Evolutionary conservation across 139 green algal genomes (phyloP).

Genomic region (Chlamydomonas schloesseri): DNA sequence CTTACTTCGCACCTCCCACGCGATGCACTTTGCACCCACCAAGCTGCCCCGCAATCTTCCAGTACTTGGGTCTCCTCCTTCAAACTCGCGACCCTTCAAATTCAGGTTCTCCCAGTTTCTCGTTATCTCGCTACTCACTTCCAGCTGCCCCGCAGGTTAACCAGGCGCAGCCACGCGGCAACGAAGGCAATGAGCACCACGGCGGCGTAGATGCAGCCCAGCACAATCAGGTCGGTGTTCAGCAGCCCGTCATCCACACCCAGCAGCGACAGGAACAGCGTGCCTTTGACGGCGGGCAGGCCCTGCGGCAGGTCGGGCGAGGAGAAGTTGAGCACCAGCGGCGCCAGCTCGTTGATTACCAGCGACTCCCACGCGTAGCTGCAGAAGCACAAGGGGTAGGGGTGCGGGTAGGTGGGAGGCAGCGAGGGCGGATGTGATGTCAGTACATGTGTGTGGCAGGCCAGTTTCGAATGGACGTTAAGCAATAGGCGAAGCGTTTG

Average conservation of each 20-base stretch:
- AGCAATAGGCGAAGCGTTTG: too few relatives aligned
- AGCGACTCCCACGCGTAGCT: constrained; percentile 69
- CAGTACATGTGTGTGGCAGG: background rate
- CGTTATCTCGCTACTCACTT: background rate
- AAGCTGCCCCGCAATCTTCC: too few relatives aligned
- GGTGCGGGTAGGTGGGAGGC: background rate
- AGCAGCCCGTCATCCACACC: constrained; percentile 31
- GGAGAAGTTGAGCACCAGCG: constrained; percentile 43
- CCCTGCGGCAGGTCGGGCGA: constrained; percentile 42
- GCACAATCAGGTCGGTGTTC: constrained; percentile 40
- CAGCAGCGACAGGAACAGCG: constrained; percentile 51
- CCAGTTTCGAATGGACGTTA: too few relatives aligned
- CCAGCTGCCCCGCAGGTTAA: constrained; percentile 6
- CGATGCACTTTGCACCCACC: too few relatives aligned
- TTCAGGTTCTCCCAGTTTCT: too few relatives aligned
- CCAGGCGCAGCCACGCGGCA: background rate
- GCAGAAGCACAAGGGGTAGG: background rate
- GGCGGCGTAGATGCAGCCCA: constrained; percentile 45
- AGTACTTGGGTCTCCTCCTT: too few relatives aligned
- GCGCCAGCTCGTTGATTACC: constrained; percentile 74
- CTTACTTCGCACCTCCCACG: too few relatives aligned
- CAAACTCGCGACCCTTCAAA: too few relatives aligned
- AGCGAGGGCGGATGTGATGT: background rate
- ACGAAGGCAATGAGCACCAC: background rate
- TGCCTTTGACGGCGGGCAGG: constrained; percentile 30